These are phyloP conservation scores for Ustilago cynodontis DNA, from an alignment of 1,284 basidiomycete species.

Conservation along the genomic window DNA sequence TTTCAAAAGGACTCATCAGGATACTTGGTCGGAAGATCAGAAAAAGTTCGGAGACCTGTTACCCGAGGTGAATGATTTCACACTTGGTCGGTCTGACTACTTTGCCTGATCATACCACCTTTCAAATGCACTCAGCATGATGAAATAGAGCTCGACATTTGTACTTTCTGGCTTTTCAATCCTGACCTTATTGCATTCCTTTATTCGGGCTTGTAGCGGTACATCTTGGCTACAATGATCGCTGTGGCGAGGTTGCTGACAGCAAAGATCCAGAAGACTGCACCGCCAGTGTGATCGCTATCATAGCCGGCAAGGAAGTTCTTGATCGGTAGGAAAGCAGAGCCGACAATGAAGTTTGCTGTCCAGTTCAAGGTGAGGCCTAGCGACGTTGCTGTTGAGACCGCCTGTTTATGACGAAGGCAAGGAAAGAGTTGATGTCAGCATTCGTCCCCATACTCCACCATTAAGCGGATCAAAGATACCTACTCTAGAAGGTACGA, in stretches of 20 bases:
- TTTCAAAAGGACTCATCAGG: conserved; percentile 78
- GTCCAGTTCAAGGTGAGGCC: conserved; percentile 89
- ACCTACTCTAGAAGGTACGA: conserved; percentile 75
- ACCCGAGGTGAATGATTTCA: conserved; percentile 65
- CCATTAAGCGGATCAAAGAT: not conserved
- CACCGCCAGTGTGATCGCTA: conserved; percentile 51
- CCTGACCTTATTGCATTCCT: not conserved
- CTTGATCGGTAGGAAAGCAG: conserved; percentile 84
- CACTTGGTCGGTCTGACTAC: conserved; percentile 65
- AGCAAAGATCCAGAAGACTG: conserved; percentile 61
- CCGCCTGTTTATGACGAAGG: conserved; percentile 74
- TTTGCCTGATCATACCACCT: conserved; percentile 49
- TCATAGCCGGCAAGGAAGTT: conserved; percentile 74
- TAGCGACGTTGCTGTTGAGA: conserved; percentile 84
- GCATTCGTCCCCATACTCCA: not conserved
- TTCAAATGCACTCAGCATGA: not conserved
- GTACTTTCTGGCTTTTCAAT: not conserved
- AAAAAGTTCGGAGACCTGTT: conserved; percentile 80
- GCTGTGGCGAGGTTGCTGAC: conserved; percentile 49
- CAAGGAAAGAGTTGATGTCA: not conserved
- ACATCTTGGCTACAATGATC: conserved; percentile 44
- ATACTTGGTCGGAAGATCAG: conserved; percentile 93
- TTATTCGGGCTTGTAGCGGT: conserved; percentile 38
- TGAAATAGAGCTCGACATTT: not conserved
- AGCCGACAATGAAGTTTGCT: conserved; percentile 83